Percentiles rank a stretch among this genome's conserved stretches.
phyloP scores from a whole-genome alignment of 108 stramenopile genomes.

The Phaeodactylum tricornutum region DNA sequence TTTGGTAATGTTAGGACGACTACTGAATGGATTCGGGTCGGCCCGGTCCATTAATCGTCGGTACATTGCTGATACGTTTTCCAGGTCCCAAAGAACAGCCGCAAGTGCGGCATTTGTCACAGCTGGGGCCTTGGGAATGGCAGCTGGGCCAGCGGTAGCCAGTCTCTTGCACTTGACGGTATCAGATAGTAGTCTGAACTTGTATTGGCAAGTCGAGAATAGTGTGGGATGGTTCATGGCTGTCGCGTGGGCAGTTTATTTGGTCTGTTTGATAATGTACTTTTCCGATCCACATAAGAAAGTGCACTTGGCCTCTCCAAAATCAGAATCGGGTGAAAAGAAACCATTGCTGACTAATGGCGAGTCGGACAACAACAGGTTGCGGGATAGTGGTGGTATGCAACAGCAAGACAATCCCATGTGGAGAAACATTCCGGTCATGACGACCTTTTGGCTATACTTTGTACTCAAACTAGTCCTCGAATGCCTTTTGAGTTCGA shows the following conservation, averaged over 20 bases:
- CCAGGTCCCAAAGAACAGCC: constrained; percentile 61
- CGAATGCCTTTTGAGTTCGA: constrained; percentile 27
- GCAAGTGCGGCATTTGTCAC: constrained; percentile 83
- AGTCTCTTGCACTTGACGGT: constrained; percentile 24
- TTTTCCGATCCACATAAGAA: constrained; percentile 61
- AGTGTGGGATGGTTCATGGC: constrained; percentile 77
- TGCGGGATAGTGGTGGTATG: too few species aligned
- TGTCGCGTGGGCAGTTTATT: constrained; percentile 50
- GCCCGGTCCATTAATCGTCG: constrained; percentile 82
- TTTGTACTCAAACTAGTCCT: constrained; percentile 28
- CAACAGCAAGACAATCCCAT: too few species aligned
- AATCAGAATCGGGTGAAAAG: neutral
- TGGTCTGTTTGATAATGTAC: constrained; percentile 28
- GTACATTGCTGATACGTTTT: constrained; percentile 85
- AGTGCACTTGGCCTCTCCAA: neutral
- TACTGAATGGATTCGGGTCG: constrained; percentile 83
- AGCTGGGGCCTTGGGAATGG: constrained; percentile 79
- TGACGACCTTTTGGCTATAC: constrained; percentile 24
- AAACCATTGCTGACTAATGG: too few species aligned
- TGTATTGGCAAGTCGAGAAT: constrained; percentile 38
- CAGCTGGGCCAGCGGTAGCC: constrained; percentile 76
- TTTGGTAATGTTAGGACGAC: constrained; percentile 76
- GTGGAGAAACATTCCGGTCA: constrained; percentile 23
- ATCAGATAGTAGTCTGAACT: neutral
- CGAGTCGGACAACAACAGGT: too few species aligned